A percentile compares a stretch with the other conserved stretches of the same genome.
Evolutionary conservation across 495 filamentous ascomycete species (phyloP).

Genomic region (Penicillium angulare): DNA sequence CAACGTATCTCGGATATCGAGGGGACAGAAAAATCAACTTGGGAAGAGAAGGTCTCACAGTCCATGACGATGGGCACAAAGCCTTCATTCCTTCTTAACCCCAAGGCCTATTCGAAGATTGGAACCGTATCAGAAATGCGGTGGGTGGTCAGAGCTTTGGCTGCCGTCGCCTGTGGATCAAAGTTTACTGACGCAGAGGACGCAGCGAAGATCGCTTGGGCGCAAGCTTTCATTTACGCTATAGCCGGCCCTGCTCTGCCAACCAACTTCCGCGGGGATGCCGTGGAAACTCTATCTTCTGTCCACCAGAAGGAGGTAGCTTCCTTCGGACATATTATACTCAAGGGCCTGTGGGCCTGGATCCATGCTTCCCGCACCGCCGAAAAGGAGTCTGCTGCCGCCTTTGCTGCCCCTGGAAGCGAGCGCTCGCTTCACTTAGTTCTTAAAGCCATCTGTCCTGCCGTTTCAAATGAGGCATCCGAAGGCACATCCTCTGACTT

Average conservation of each 20-base stretch:
- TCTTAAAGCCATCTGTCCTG: conserved; percentile 68
- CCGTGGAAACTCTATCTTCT: conserved; percentile 54
- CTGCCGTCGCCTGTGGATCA: conserved; percentile 51
- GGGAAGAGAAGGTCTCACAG: conserved; percentile 56
- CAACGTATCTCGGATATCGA: conserved; percentile 29
- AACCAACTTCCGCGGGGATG: conserved; percentile 56
- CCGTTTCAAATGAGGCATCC: conserved; percentile 33
- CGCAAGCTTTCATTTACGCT: conserved; percentile 76
- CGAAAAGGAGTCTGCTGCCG: conserved; percentile 76
- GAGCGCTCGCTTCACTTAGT: conserved; percentile 53
- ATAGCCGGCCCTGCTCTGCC: conserved; percentile 60
- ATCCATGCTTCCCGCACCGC: conserved; percentile 56
- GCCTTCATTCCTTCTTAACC: conserved; percentile 81
- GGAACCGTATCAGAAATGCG: conserved; percentile 65
- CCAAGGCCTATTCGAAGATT: conserved; percentile 78
- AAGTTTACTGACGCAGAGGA: conserved; percentile 33
- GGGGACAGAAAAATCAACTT: conserved; percentile 31
- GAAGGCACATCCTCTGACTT: conserved; percentile 42
- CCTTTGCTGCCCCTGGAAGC: conserved; percentile 63
- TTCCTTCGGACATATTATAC: conserved; percentile 56
- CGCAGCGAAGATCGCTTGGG: conserved; percentile 60
- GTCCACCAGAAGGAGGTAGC: conserved; percentile 56
- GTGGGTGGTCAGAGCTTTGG: conserved; percentile 73
- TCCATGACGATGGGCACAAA: conserved; percentile 66
- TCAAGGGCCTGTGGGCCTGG: conserved; percentile 83